Percentiles rank a stretch among this genome's conserved stretches.
Evolutionary conservation across 2,329 filamentous ascomycete genomes (phyloP).

Genomic region (Aspergillus sp.): DNA sequence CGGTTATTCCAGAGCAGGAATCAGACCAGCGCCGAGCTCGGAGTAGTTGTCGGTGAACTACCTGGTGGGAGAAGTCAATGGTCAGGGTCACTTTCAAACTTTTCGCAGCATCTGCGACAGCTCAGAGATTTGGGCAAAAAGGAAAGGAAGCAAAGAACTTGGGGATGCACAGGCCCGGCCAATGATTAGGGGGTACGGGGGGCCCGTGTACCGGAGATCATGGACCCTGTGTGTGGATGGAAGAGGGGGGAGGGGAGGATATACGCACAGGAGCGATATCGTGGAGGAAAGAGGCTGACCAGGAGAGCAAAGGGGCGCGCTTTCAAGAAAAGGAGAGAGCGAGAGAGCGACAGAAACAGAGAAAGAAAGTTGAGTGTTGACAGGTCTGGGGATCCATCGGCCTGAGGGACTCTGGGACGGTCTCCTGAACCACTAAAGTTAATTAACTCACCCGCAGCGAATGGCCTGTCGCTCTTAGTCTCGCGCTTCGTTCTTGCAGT

Average conservation of each 20-base stretch:
- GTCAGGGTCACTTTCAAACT: neutral
- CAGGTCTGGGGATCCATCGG: constrained; percentile 16
- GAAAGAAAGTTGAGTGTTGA: constrained; percentile 10
- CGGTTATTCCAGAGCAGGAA: constrained; percentile 9
- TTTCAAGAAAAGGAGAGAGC: neutral
- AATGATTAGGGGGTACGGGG: constrained; percentile 6
- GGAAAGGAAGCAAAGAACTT: constrained; percentile 1
- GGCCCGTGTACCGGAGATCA: neutral
- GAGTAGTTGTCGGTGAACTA: constrained; percentile 2
- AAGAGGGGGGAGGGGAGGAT: neutral
- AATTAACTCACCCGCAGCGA: constrained; percentile 10
- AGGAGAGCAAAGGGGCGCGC: neutral
- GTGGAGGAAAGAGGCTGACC: neutral
- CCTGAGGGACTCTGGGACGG: neutral
- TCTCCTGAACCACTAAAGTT: constrained; percentile 20
- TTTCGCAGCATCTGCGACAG: neutral
- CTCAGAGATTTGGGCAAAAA: neutral
- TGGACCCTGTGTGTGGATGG: neutral
- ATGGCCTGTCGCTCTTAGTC: neutral
- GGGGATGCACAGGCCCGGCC: constrained; percentile 3
- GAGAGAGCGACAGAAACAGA: constrained; percentile 5
- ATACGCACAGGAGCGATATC: constrained; percentile 2
- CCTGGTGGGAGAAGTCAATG: constrained; percentile 1
- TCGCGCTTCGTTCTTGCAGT: no score
- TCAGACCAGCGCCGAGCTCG: constrained; percentile 1